Conservation (phyloP, 768 basidiomycete genomes). For the Mrakia frigida region DNA sequence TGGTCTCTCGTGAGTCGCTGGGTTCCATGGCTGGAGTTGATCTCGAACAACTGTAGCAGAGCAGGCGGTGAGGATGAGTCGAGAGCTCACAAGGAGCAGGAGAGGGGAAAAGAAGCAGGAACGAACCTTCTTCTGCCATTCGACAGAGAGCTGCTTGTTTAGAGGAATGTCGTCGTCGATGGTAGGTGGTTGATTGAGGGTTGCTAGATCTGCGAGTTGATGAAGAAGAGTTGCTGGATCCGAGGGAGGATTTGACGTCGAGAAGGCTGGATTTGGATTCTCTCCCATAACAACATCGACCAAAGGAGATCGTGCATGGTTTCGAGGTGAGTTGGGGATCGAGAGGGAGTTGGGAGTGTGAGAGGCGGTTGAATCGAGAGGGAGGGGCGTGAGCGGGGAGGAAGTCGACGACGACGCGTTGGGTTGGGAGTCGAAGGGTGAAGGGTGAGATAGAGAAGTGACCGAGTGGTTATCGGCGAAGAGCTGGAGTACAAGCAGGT, state of each 20-base stretch:
- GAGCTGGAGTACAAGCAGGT: background rate
- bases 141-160: background rate
- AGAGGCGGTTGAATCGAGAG: background rate
- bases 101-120: background rate
- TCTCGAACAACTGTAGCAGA: background rate
- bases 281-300: background rate
- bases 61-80: background rate
- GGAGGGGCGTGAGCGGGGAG: background rate
- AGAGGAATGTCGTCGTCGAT: background rate
- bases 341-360: background rate
- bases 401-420: background rate
- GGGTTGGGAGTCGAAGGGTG: background rate
- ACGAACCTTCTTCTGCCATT: slow-evolving; percentile 1
- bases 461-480: background rate
- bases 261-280: background rate
- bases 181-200: background rate
- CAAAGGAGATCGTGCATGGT: background rate
- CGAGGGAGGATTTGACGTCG: background rate
- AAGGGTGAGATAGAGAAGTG: background rate
- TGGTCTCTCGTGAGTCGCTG: background rate
- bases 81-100: background rate
- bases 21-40: background rate
- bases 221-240: background rate
- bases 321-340: background rate
- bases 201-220: background rate